phyloP scores from a whole-genome alignment of 129 eudicot species.

The Smallanthus sonchifolius region DNA sequence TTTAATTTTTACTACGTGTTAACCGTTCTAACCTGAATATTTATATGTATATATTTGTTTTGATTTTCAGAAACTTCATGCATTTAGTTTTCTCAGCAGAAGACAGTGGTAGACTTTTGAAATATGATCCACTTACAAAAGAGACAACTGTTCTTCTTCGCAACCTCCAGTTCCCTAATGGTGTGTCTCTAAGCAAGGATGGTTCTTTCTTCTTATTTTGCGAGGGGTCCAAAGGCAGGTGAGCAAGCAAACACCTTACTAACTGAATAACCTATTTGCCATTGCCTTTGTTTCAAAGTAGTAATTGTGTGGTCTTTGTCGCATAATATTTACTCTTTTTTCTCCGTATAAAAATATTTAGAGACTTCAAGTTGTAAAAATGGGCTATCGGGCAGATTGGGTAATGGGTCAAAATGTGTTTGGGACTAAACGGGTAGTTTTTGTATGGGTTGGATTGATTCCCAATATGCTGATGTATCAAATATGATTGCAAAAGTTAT shows the following conservation, averaged over 20 bases:
- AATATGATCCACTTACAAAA: conserved; percentile 63
- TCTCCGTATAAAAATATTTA: too few relatives aligned
- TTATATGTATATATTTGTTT: not conserved
- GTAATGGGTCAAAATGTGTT: too few relatives aligned
- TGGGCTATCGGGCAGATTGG: too few relatives aligned
- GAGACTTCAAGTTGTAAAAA: too few relatives aligned
- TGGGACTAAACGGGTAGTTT: too few relatives aligned
- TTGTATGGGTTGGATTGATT: too few relatives aligned
- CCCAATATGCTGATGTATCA: too few relatives aligned
- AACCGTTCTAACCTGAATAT: not conserved
- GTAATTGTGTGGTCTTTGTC: not conserved
- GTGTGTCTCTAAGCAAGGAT: conserved; percentile 82
- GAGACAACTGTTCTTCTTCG: conserved; percentile 62
- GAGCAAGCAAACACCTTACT: not conserved
- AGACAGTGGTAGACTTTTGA: conserved; percentile 71
- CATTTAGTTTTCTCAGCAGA: conserved; percentile 81
- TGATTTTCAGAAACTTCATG: conserved; percentile 69
- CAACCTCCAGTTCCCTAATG: conserved; percentile 81
- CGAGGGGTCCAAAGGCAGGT: conserved; percentile 80
- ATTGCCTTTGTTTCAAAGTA: not conserved
- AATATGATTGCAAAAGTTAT: not conserved
- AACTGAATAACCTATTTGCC: not conserved
- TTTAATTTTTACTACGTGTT: too few relatives aligned
- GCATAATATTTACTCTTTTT: not conserved
- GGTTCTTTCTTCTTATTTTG: conserved; percentile 64